Conservation (phyloP, 2,329 filamentous ascomycete species). For the Botrytis hyacinthi region DNA sequence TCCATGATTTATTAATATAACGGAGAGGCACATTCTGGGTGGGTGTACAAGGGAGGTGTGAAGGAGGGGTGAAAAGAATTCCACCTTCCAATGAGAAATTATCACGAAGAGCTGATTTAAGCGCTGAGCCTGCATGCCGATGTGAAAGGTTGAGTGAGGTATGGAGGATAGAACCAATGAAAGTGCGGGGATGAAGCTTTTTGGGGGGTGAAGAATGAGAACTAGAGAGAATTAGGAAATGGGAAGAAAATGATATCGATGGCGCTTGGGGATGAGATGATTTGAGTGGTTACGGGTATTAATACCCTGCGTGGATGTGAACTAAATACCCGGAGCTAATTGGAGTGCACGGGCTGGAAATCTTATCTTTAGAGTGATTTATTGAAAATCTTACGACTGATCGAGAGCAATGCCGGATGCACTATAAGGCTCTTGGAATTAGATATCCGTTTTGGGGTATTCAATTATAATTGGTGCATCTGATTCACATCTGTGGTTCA, state of each 20-base stretch:
- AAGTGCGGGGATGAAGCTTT: not conserved
- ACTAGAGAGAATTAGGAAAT: not conserved
- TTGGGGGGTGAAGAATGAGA: not conserved
- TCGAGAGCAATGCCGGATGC: not conserved
- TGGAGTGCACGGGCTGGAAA: not conserved
- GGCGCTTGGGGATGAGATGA: not conserved
- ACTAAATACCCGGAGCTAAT: not conserved
- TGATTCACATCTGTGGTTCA: not conserved
- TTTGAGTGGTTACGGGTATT: not conserved
- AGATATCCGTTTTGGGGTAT: not conserved
- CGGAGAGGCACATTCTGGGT: constrained; percentile 5
- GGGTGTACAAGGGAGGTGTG: not conserved
- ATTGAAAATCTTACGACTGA: not conserved
- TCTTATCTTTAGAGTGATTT: not conserved
- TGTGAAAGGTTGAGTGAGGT: constrained; percentile 2
- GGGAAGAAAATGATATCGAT: not conserved
- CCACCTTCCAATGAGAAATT: constrained; percentile 3
- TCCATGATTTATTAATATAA: constrained; percentile 21
- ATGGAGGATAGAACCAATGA: not conserved
- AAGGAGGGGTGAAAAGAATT: not conserved
- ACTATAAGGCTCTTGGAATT: not conserved
- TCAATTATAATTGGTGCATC: not conserved
- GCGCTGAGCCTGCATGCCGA: constrained; percentile 7
- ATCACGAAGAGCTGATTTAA: not conserved
- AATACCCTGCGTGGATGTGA: not conserved